Conservation (phyloP, 495 filamentous ascomycete species). For the Jackrogersella minutella region DNA sequence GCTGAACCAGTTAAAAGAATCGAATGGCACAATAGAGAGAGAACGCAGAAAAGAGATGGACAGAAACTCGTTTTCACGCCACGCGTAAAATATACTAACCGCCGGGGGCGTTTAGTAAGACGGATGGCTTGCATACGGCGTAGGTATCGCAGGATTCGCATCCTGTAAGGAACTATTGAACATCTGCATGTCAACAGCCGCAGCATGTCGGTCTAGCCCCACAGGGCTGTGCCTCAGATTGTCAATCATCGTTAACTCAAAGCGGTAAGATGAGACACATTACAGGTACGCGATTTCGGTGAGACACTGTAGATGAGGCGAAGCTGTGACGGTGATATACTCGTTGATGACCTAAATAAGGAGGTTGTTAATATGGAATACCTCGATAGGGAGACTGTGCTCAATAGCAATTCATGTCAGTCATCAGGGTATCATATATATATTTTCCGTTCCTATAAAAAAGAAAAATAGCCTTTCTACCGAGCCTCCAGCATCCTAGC, state of each 20-base stretch:
- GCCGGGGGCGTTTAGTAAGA: background rate
- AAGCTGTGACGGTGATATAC: too few relatives aligned
- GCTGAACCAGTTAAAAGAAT: too few relatives aligned
- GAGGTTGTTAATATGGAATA: background rate
- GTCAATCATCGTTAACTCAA: background rate
- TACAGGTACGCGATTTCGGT: background rate
- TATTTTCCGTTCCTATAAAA: background rate
- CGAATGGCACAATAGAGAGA: too few relatives aligned
- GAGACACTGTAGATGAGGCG: too few relatives aligned
- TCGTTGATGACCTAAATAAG: too few relatives aligned
- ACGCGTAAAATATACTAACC: background rate
- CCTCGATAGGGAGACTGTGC: too few relatives aligned
- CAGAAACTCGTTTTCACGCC: too few relatives aligned
- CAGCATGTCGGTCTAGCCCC: too few relatives aligned
- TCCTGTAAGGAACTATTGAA: background rate
- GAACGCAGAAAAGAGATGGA: too few relatives aligned
- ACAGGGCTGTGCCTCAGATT: background rate
- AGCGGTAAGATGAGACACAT: background rate
- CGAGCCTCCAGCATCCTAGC: slow-evolving; percentile 4
- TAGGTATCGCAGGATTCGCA: background rate
- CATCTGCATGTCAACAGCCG: background rate
- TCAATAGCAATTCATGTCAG: background rate
- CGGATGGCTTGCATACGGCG: background rate
- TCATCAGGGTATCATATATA: slow-evolving; percentile 29
- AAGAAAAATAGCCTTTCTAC: background rate